Evolutionary conservation across 495 filamentous ascomycete genomes (phyloP).

Genomic region (Saxophila tyrrhenica): DNA sequence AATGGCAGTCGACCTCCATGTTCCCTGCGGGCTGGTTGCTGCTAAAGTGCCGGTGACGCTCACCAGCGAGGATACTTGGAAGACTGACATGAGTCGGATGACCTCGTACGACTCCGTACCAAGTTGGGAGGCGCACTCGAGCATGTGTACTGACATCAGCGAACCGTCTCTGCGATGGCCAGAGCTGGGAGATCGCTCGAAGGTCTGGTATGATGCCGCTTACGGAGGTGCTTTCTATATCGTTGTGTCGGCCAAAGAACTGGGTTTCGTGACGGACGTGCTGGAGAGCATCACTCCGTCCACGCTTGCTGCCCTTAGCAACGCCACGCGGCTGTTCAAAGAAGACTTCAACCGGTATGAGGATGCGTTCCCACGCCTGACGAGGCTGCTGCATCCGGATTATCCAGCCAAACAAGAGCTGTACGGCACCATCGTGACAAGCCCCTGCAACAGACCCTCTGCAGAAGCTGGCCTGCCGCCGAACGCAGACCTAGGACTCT

Average conservation of each 20-base stretch:
- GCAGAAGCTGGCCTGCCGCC: slow-evolving; percentile 2
- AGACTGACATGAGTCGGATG: slow-evolving; percentile 1
- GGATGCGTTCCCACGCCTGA: background rate
- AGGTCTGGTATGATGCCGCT: background rate
- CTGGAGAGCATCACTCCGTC: background rate
- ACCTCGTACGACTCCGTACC: slow-evolving; percentile 8
- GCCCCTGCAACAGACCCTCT: background rate
- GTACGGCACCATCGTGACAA: slow-evolving; percentile 1
- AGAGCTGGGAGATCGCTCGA: background rate
- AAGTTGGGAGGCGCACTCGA: background rate
- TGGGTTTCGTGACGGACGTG: background rate
- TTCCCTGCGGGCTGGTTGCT: slow-evolving; percentile 10
- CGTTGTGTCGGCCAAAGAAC: background rate
- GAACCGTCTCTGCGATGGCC: slow-evolving; percentile 1
- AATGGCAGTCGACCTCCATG: slow-evolving; percentile 6
- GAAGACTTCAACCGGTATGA: slow-evolving; percentile 5
- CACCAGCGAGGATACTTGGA: background rate
- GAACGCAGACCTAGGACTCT: slow-evolving; percentile 12
- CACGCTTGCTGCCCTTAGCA: background rate
- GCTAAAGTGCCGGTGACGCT: slow-evolving; percentile 3
- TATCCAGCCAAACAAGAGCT: background rate
- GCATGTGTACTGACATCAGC: background rate
- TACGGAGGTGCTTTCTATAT: slow-evolving; percentile 15
- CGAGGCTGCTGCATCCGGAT: background rate
- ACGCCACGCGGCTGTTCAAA: background rate